Base-by-base conservation (phyloP, 805 yeast species). In the Pichia californica region DNA sequence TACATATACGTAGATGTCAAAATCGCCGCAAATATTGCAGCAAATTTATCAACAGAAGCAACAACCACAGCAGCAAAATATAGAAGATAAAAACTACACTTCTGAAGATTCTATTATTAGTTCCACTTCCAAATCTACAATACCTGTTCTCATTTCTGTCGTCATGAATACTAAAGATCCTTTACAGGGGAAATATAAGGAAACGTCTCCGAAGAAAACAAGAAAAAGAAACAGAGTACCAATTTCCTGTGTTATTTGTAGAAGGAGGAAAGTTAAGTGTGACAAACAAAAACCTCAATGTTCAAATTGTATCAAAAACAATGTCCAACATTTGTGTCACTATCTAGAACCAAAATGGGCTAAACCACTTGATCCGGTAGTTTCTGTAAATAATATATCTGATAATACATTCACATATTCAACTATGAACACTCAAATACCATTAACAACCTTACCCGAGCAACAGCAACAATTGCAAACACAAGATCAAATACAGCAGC, bases 321-420 rank as follows among this genome's bases (percentile, higher is more conserved):
- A 80, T 3, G 81, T 76, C 14, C 73, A 73, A 7, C 81, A 76
- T 53, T 58, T 76, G 16, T 76, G 82, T 46, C 76, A 74, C 41
- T 76, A 75, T 50, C 64, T 76, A 51, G 80, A 74, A 48, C 82
- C 79, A 33, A 64, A 69, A n/a, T 76, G 82, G 82, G 81, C 81
- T 1, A 70, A 69, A 44, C 64, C 62, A 40, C 26, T 58, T 16
- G 36, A 45, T 20, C 40, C 50, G 20, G 46, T 63, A n/a, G n/a
- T n/a, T n/a, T n/a, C n/a, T n/a, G n/a, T n/a, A n/a, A n/a, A n/a
- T n/a, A n/a, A n/a, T n/a, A n/a, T n/a, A n/a, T n/a, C n/a, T n/a
- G n/a, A n/a, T n/a, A n/a, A n/a, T n/a, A n/a, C n/a, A n/a, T n/a
- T n/a, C n/a, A n/a, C n/a, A n/a, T n/a, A n/a, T n/a, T n/a, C n/a